Evolutionary conservation across 2,329 filamentous ascomycete genomes (phyloP).

Genomic region (Ambrosiella xylebori): DNA sequence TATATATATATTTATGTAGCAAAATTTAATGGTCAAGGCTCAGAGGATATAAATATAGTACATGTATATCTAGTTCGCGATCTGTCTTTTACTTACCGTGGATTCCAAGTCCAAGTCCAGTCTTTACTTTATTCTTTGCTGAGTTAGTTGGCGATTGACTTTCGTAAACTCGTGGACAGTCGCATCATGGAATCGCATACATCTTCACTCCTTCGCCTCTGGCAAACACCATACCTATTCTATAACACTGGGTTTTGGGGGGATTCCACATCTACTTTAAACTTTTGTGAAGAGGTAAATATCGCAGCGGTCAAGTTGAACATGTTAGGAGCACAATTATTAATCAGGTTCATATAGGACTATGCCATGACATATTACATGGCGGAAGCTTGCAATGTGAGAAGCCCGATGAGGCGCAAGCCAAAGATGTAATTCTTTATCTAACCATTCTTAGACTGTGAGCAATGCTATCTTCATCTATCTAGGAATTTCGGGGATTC

Average conservation of each 20-base stretch:
- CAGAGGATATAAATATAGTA: no score
- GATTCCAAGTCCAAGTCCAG: no score
- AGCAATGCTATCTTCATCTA: conserved; percentile 73
- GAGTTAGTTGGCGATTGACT: background rate
- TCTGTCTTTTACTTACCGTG: no score
- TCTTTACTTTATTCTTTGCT: background rate
- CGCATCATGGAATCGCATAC: background rate
- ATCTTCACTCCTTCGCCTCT: background rate
- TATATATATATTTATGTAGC: no score
- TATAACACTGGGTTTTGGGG: conserved; percentile 40
- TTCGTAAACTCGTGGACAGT: background rate
- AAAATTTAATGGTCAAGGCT: no score
- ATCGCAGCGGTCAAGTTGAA: conserved; percentile 10
- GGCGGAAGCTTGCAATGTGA: conserved; percentile 55
- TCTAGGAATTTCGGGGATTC: conserved; percentile 58
- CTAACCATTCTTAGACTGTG: conserved; percentile 34
- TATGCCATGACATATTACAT: conserved; percentile 59
- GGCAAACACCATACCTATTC: background rate
- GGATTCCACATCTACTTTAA: conserved; percentile 19
- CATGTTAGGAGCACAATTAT: background rate
- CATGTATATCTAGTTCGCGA: no score
- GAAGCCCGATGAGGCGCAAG: conserved; percentile 6
- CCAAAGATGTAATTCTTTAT: background rate
- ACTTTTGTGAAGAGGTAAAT: conserved; percentile 63
- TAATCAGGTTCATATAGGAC: conserved; percentile 19